Conservation (phyloP, 352 stramenopile genomes). For the Discostella stelligera region DNA sequence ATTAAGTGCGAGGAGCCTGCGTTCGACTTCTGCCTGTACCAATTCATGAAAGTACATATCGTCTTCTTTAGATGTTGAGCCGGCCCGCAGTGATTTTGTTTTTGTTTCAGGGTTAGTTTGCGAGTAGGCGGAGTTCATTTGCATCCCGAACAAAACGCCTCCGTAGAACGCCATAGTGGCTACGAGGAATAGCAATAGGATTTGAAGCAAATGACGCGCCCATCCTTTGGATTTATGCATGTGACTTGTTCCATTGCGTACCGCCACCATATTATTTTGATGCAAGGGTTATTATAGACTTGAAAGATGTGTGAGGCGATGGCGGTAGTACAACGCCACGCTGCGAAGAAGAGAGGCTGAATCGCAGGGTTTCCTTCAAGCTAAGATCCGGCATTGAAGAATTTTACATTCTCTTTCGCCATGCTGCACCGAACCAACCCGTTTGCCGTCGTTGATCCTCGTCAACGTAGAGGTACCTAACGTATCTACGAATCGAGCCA, state of each 20-base stretch:
- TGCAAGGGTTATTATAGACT: too few relatives aligned
- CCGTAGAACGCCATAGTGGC: slow-evolving; percentile 29
- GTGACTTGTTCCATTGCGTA: slow-evolving; percentile 13
- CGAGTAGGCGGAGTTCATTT: slow-evolving; percentile 5
- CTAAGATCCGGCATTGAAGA: too few relatives aligned
- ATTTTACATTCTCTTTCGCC: too few relatives aligned
- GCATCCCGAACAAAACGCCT: slow-evolving; percentile 39
- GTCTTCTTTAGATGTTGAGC: background rate
- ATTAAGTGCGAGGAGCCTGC: slow-evolving; percentile 9
- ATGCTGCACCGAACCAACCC: too few relatives aligned
- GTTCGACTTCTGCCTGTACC: slow-evolving; percentile 29
- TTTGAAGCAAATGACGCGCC: slow-evolving; percentile 10
- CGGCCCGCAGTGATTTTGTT: background rate
- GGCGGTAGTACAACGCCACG: background rate
- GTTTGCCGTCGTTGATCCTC: too few relatives aligned
- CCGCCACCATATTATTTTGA: slow-evolving; percentile 16
- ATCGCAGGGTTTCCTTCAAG: too few relatives aligned
- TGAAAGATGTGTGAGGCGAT: background rate
- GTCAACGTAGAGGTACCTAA: too few relatives aligned
- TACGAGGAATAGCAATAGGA: slow-evolving; percentile 30
- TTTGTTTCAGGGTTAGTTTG: background rate
- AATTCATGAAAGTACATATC: slow-evolving; percentile 9
- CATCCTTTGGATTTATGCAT: slow-evolving; percentile 5
- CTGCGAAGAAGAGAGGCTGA: too few relatives aligned
- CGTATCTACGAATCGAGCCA: too few relatives aligned